Base-by-base conservation (phyloP, 805 yeast genomes). In the Kazachstania africana region DNA sequence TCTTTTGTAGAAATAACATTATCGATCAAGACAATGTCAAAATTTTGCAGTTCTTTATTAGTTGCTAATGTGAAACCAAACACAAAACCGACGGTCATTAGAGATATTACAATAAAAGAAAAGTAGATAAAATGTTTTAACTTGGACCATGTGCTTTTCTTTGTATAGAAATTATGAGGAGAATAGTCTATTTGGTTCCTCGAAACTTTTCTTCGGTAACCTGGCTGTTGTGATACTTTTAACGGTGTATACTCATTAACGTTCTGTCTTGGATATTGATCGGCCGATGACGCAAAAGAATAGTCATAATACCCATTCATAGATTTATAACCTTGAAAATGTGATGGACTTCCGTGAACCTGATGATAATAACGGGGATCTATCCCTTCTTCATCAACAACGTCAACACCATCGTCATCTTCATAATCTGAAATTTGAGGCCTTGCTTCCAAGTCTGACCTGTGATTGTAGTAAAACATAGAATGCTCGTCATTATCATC, bases 61-160 rank as follows among this genome's bases (percentile, higher is more conserved):
- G 94, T 76, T 0, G 95, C 95, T 26, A 87, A 59, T 2, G 85
- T 59, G 48, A 87, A 82, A 0, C 97, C 97, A 46, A 78, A 64
- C 4, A 80, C 62, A 47, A 88, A 84, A 1, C 95, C 95, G 19
- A 79, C 52, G 1, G 75, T 60, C 8, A 82, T 54, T n/a, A 83
- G 62, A 10, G 68, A 50, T 12, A 71, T 41, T 9, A 60, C 57
- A 17, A 59, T 44, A 10, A 57, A 43, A 5, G 57, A 44, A 28
- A 60, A 48, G 34, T 58, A 59, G 18, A 62, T 32, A 24, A 55
- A 52, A 29, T 53, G 55, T 26, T 52, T 56, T n/a, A 62, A 32
- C 14, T 44, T 49, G 12, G 52, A 52, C 44, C 61, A 45, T 1
- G 50, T 35, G 0, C 53, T 41, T 32, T 45, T 51, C 20, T 47